Base-by-base conservation (phyloP, 768 basidiomycete species). In the Suillus subalutaceus region DNA sequence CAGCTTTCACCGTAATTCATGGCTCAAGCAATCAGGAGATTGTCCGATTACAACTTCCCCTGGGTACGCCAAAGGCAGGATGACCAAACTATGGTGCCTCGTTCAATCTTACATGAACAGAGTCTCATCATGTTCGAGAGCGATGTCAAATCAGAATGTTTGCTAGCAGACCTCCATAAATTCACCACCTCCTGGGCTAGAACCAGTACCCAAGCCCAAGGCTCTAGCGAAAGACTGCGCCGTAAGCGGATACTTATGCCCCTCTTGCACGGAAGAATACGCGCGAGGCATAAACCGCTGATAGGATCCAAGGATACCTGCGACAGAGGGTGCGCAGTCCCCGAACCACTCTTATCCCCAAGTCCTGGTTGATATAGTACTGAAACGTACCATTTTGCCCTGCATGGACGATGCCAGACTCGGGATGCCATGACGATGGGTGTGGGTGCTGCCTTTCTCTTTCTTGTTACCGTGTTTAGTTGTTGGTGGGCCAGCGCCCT, bases 381-480 rank as follows among this genome's bases (percentile, higher is more conserved):
- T 26, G 26, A 26, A 26, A 26, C 26, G 26, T 26, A 26, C 26
- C 26, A 1, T 26, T 26, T 26, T 26, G 2, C 26, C 26, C 26
- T 26, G 26, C 26, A 26, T 2, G 26, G 26, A 26, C 2, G 26
- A 26, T 26, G 26, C 26, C 26, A 26, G 62, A 63, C 62, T 59
- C 69, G 60, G 71, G 68, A 64, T 64, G 70, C 44, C 57, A 62
- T 69, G n/a, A n/a, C n/a, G n/a, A n/a, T n/a, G 74, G 41, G 63
- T 64, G 65, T 64, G 72, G 63, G 65, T 20, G 38, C 71, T 63
- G 62, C 57, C 40, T n/a, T 52, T n/a, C n/a, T n/a, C n/a, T n/a
- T n/a, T 53, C 52, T 30, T 58, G 38, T 37, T 35, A 32, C 68
- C 64, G 50, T 50, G 50, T 16, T 52, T 52, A 6, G 50, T 52